Conservation (phyloP, 1,139 yeast species). For the Martiniozyma asiatica region DNA sequence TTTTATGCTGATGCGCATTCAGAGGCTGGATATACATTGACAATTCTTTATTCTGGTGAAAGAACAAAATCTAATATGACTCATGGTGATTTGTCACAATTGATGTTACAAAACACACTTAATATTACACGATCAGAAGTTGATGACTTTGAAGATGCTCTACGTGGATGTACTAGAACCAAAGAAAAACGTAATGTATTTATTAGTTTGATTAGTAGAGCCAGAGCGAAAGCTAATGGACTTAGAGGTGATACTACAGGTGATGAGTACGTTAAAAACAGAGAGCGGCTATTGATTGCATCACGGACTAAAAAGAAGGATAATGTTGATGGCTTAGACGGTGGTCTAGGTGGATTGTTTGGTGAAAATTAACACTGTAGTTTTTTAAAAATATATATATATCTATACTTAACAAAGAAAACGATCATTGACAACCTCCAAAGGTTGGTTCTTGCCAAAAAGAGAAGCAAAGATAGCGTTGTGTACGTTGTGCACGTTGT, state of each 20-base stretch:
- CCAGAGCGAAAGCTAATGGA: constrained; percentile 20
- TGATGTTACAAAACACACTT: constrained; percentile 32
- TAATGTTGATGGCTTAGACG: constrained; percentile 18
- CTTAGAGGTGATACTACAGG: constrained; percentile 16
- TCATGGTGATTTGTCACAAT: constrained; percentile 37
- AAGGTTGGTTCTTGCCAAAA: too few species aligned
- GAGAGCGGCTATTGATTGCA: constrained; percentile 12
- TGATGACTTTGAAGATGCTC: constrained; percentile 35
- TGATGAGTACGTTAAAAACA: constrained; percentile 15
- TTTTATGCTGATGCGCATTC: constrained; percentile 79
- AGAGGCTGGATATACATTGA: constrained; percentile 82
- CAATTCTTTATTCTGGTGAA: constrained; percentile 65
- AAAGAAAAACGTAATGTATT: constrained; percentile 43
- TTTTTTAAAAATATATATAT: too few species aligned
- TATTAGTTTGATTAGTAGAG: constrained; percentile 34
- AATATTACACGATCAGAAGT: constrained; percentile 33
- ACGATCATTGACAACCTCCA: too few species aligned
- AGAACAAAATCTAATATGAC: constrained; percentile 48
- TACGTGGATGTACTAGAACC: constrained; percentile 39
- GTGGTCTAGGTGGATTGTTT: constrained; percentile 38
- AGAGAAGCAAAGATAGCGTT: too few species aligned
- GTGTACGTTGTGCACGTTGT: too few species aligned
- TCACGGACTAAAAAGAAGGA: constrained; percentile 19
- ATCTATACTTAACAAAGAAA: too few species aligned
- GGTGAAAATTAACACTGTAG: constrained; percentile 28